A percentile compares a stretch with the other conserved stretches of the same genome.
These are phyloP conservation scores for Jatropha podagrica DNA, from an alignment of 441 rosid species.

Conservation along the genomic window DNA sequence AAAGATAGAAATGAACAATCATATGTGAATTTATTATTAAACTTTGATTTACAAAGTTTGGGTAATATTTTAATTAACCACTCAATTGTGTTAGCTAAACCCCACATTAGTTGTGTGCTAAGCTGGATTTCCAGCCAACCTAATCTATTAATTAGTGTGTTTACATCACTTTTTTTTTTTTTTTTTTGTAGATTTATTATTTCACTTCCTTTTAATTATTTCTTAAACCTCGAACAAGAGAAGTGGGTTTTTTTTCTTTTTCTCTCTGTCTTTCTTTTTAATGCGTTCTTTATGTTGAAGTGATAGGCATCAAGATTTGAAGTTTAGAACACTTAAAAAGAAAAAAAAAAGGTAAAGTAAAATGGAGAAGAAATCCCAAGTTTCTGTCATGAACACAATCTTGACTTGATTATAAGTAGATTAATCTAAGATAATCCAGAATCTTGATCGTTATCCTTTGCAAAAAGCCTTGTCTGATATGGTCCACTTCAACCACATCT, in stretches of 20 bases:
- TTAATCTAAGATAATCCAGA: slow-evolving; percentile 23
- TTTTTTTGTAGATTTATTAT: background rate
- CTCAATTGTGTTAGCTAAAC: slow-evolving; percentile 17
- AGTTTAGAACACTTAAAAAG: slow-evolving; percentile 8
- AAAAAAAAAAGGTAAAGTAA: background rate
- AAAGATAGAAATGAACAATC: slow-evolving; percentile 23
- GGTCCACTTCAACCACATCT: slow-evolving; percentile 25
- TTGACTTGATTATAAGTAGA: slow-evolving; percentile 18
- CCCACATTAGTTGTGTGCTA: slow-evolving; percentile 24
- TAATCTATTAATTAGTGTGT: slow-evolving; percentile 1
- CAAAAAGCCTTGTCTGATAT: slow-evolving; percentile 10
- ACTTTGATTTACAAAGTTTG: background rate
- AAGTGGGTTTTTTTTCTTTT: background rate
- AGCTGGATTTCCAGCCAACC: slow-evolving; percentile 23
- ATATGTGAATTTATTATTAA: slow-evolving; percentile 3
- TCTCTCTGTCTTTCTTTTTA: background rate
- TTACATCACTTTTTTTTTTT: slow-evolving; percentile 21
- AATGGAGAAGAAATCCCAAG: slow-evolving; percentile 6
- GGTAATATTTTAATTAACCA: slow-evolving; percentile 11
- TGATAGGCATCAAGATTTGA: slow-evolving; percentile 4
- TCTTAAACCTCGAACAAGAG: slow-evolving; percentile 1
- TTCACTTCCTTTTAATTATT: background rate
- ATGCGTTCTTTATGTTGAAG: background rate
- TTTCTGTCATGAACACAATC: slow-evolving; percentile 14
- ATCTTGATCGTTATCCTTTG: slow-evolving; percentile 12